These are phyloP conservation scores for Pestalotiopsis sp. DNA, from an alignment of 2,329 filamentous ascomycete species.

Conservation along the genomic window DNA sequence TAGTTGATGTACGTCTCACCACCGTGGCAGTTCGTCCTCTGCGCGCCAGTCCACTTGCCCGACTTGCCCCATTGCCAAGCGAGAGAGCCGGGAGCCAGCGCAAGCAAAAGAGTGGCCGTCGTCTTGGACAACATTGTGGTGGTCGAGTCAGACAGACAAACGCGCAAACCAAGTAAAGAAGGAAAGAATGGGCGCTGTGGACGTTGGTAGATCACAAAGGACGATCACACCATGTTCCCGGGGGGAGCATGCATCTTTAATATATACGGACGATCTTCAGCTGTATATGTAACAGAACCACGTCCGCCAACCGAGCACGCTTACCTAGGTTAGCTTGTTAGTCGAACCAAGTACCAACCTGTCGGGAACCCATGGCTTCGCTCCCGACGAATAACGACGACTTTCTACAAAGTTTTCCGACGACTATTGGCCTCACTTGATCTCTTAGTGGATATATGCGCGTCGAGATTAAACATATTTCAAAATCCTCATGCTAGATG, in stretches of 20 bases:
- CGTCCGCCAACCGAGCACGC: neutral
- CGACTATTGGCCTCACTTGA: neutral
- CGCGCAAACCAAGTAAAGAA: neutral
- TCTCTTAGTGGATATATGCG: neutral
- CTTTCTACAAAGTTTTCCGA: neutral
- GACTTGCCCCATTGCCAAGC: slow-evolving; percentile 24
- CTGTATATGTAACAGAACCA: neutral
- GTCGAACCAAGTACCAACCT: neutral
- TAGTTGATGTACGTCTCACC: slow-evolving; percentile 51
- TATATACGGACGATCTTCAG: neutral
- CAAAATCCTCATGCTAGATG: neutral
- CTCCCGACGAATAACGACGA: neutral
- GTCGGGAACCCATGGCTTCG: neutral
- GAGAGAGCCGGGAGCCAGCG: slow-evolving; percentile 19
- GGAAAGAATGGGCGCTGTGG: neutral
- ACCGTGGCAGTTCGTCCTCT: slow-evolving; percentile 16
- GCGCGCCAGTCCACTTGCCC: slow-evolving; percentile 19
- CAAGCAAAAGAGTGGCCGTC: slow-evolving; percentile 13
- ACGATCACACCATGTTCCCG: neutral
- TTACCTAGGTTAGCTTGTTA: neutral
- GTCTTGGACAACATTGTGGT: slow-evolving; percentile 3
- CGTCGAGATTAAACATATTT: neutral
- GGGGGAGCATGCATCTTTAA: neutral
- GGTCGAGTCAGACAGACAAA: neutral
- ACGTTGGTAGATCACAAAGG: neutral